These are phyloP conservation scores for Quercus ilex DNA, from an alignment of 306 rosid genomes.

Conservation along the genomic window DNA sequence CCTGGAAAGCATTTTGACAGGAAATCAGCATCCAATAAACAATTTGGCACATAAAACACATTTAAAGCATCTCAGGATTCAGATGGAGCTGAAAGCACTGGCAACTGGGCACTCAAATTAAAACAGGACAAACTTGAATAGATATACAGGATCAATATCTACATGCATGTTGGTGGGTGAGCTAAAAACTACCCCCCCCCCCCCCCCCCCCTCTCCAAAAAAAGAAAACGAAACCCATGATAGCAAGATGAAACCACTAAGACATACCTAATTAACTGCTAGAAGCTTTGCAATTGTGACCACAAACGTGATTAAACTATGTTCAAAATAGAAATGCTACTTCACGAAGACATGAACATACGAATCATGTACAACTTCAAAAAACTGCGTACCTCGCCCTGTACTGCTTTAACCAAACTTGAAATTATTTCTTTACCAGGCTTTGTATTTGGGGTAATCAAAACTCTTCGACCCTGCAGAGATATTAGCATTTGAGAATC, in stretches of 20 bases:
- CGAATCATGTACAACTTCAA: constrained; percentile 1
- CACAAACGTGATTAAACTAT: not conserved
- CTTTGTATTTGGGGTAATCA: constrained; percentile 76
- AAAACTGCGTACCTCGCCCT: constrained; percentile 63
- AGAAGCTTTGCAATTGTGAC: not conserved
- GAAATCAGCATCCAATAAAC: not conserved
- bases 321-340: not conserved
- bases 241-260: not conserved
- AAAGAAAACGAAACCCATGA: not conserved
- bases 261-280: not conserved
- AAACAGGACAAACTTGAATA: not conserved
- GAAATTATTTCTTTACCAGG: constrained; percentile 76
- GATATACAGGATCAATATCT: no score
- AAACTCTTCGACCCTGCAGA: constrained; percentile 76
- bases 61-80: not conserved
- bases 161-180: no score
- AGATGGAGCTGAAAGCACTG: constrained; percentile 15
- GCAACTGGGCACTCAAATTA: constrained; percentile 8
- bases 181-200: no score
- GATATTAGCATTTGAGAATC: constrained; percentile 1
- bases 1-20: constrained; percentile 35
- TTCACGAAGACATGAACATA: not conserved
- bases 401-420: constrained; percentile 67
- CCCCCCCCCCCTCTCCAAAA: no score
- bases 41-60: not conserved